Evolutionary conservation across 2,329 filamentous ascomycete species (phyloP).

Genomic region (Proliferodiscus dingleyae): DNA sequence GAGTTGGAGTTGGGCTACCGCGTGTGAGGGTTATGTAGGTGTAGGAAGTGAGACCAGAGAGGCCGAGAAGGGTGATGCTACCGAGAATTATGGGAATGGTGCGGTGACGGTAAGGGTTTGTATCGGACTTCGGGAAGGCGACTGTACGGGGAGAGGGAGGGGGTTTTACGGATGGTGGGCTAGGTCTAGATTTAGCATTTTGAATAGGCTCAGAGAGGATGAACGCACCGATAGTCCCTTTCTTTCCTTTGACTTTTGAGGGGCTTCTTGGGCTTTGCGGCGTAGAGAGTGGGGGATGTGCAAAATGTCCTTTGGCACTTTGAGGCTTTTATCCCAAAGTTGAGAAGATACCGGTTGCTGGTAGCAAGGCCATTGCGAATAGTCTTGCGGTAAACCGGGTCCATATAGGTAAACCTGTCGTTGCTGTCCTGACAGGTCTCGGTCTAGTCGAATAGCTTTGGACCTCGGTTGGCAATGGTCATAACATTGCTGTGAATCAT

Average conservation of each 20-base stretch:
- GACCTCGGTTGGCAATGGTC: no score
- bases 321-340: not conserved
- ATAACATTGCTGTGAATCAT: no score
- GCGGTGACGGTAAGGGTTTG: slow-evolving; percentile 24
- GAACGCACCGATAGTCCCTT: slow-evolving; percentile 11
- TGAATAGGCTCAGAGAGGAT: not conserved
- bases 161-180: slow-evolving; percentile 17
- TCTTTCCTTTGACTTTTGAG: not conserved
- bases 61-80: slow-evolving; percentile 14
- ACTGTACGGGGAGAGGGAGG: slow-evolving; percentile 2
- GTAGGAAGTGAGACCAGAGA: slow-evolving; percentile 27
- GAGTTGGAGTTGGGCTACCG: slow-evolving; percentile 21
- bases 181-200: slow-evolving; percentile 2
- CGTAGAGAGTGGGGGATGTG: not conserved
- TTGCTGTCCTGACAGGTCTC: no score
- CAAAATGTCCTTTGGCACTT: not conserved
- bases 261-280: slow-evolving; percentile 3
- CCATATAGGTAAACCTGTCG: no score
- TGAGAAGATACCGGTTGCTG: not conserved
- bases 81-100: slow-evolving; percentile 23
- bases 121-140: slow-evolving; percentile 1
- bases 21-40: slow-evolving; percentile 32
- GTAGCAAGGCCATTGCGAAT: not conserved
- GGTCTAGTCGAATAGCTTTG: no score
- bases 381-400: not conserved